phyloP scores from a whole-genome alignment of 495 filamentous ascomycete genomes.

The Aspergillus affinis region DNA sequence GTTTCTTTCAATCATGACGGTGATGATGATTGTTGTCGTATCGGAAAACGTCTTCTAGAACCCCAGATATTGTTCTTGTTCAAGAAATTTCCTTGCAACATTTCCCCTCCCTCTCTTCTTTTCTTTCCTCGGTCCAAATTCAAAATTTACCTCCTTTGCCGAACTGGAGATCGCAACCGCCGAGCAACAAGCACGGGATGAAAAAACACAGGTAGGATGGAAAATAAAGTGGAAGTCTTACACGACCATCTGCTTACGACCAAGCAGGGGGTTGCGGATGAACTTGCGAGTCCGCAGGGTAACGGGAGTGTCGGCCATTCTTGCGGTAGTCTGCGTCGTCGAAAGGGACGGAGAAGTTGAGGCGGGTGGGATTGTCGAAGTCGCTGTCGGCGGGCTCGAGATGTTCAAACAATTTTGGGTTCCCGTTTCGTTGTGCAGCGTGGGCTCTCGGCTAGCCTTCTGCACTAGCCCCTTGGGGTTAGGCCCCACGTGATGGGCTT shows the following conservation, averaged over 20 bases:
- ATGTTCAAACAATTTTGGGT: slow-evolving; percentile 9
- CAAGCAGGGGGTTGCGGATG: slow-evolving; percentile 98
- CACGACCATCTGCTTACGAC: slow-evolving; percentile 99
- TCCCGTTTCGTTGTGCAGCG: slow-evolving; percentile 5
- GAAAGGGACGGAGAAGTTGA: slow-evolving; percentile 22
- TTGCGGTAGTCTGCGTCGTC: slow-evolving; percentile 48
- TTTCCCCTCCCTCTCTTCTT: neutral
- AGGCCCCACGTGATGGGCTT: slow-evolving; percentile 5
- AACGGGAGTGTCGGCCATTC: slow-evolving; percentile 89
- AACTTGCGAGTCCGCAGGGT: slow-evolving; percentile 99
- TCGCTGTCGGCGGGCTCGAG: slow-evolving; percentile 29
- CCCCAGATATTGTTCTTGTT: neutral
- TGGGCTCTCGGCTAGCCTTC: slow-evolving; percentile 47
- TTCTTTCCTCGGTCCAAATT: neutral
- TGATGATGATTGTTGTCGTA: neutral
- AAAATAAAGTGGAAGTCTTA: slow-evolving; percentile 55
- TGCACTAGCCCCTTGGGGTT: slow-evolving; percentile 30
- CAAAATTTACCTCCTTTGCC: neutral
- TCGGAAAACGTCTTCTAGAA: neutral
- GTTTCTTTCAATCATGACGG: neutral
- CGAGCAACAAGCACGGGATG: neutral
- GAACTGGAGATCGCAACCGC: neutral
- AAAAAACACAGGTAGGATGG: neutral
- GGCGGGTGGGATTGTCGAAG: slow-evolving; percentile 26
- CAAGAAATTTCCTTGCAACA: neutral